Evolutionary conservation across 768 basidiomycete genomes (phyloP), one percentile per base, ranked within the genome.

Genomic region (Tricholoma matsutake): DNA sequence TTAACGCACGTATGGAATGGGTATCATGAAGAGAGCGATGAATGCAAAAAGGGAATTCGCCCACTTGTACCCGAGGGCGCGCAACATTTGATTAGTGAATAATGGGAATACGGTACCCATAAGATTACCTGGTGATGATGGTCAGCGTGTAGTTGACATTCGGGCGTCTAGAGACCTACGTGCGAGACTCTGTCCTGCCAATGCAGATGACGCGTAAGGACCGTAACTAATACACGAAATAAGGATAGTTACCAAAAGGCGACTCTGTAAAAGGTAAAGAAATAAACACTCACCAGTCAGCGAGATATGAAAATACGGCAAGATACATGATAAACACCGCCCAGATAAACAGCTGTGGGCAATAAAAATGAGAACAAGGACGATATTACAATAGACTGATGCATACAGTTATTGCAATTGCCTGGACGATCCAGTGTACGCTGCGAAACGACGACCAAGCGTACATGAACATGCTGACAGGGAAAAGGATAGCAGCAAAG

Each of bases 401-500:
- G 65, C 73, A 8, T 66, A 77, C 76, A 3, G 67, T 70, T 16
- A 88, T 79, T 6, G 82, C 88, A 35, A 89, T 79, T 20, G 76
- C 77, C 18, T 82, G 78, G 0, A 73, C 83, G 37, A 88, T 83
- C 89, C 90, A 92, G 58, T 79, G 81, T 2, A 90, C 76, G 13
- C 64, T 64, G 0, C 78, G 57, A 60, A 76, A 82, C 11, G 85
- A 82, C 2, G 86, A 84, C 85, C 88, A 91, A 0, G 86, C 88
- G 64, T 86, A 92, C 34, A 91, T 84, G 72, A 90, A 83, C 81
- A 88, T 86, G n/a, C 81, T 83, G 0, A 71, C 64, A 0, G 88
- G 87, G 52, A 87, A 75, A 14, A 85, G 66, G 41, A 87, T 41
- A 0, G 79, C 82, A 0, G 84, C 85, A 32, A 79, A 69, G 64